A percentile compares a stretch with the other conserved stretches of the same genome.
phyloP scores from a whole-genome alignment of 345 rosid genomes.

The Salix brachista region DNA sequence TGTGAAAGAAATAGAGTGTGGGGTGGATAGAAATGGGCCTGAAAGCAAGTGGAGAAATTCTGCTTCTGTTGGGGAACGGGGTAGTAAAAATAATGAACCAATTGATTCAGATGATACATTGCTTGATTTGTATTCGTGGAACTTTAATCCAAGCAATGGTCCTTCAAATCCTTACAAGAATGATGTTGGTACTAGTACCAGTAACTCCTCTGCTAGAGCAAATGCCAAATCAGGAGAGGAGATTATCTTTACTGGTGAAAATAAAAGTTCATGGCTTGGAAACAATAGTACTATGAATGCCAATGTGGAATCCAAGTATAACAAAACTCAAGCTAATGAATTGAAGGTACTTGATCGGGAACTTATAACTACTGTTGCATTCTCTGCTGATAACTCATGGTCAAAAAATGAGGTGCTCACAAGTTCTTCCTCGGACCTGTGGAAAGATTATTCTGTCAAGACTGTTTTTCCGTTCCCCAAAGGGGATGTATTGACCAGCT shows the following conservation, averaged over 20 bases:
- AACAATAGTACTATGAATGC: slow-evolving; percentile 37
- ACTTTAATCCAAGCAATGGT: slow-evolving; percentile 46
- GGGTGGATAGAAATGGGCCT: slow-evolving; percentile 56
- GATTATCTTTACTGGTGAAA: slow-evolving; percentile 47
- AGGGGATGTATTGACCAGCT: slow-evolving; percentile 50
- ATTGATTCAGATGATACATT: slow-evolving; percentile 47
- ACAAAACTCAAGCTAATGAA: slow-evolving; percentile 32
- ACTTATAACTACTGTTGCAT: slow-evolving; percentile 26
- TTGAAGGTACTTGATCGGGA: slow-evolving; percentile 43
- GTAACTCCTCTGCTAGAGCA: slow-evolving; percentile 39
- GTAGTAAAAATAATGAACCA: slow-evolving; percentile 36
- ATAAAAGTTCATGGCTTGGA: slow-evolving; percentile 53
- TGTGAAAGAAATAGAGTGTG: slow-evolving; percentile 82
- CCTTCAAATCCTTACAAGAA: slow-evolving; percentile 35
- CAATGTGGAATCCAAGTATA: slow-evolving; percentile 39
- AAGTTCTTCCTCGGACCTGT: slow-evolving; percentile 44
- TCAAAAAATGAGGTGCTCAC: slow-evolving; percentile 43
- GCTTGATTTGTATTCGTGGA: slow-evolving; percentile 56
- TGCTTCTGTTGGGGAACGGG: slow-evolving; percentile 41
- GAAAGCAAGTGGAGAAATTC: slow-evolving; percentile 56
- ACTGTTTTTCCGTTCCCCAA: slow-evolving; percentile 63
- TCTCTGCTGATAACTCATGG: slow-evolving; percentile 45
- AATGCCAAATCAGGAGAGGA: slow-evolving; percentile 55
- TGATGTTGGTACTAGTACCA: slow-evolving; percentile 30
- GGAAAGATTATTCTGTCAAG: slow-evolving; percentile 76